Conservation (phyloP, 2,329 filamentous ascomycete species). For the Alternaria atra region DNA sequence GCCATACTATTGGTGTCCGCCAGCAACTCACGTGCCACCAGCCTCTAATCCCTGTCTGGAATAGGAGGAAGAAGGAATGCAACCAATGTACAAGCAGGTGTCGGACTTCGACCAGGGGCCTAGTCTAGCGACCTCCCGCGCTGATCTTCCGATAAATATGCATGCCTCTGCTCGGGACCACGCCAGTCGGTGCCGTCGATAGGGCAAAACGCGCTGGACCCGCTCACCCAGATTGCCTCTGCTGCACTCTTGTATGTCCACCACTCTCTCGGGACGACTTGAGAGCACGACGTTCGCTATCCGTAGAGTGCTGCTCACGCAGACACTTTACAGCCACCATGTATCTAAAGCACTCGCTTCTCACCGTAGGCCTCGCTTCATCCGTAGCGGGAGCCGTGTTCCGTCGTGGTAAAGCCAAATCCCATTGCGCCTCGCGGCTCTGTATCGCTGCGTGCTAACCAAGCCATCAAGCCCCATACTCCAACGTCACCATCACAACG, state of each 20-base stretch:
- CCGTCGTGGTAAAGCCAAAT: conserved; percentile 35
- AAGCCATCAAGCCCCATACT: conserved; percentile 41
- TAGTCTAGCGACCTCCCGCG: conserved; percentile 21
- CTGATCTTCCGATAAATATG: conserved; percentile 21
- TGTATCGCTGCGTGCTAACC: conserved; percentile 40
- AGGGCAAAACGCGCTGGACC: conserved; percentile 25
- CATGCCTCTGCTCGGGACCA: conserved; percentile 18
- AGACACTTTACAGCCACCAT: conserved; percentile 30
- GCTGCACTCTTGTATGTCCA: conserved; percentile 23
- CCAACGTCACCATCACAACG: conserved; percentile 36
- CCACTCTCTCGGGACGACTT: conserved; percentile 24
- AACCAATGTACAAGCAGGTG: conserved; percentile 10
- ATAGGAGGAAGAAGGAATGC: conserved; percentile 11
- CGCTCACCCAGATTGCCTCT: conserved; percentile 36
- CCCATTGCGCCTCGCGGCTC: conserved; percentile 22
- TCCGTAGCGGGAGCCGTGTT: conserved; percentile 29
- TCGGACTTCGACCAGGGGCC: conserved; percentile 21
- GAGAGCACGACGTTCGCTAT: conserved; percentile 29
- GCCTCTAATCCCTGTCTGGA: conserved; percentile 2
- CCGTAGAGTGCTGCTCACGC: conserved; percentile 32
- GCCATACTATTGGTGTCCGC: conserved; percentile 14
- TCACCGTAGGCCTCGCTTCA: conserved; percentile 28
- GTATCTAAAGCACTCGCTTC: conserved; percentile 19
- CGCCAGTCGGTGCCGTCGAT: conserved; percentile 22
- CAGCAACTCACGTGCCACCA: conserved; percentile 2